A percentile compares a stretch with the other conserved stretches of the same genome.
Conservation (phyloP, 2,329 filamentous ascomycete genomes). For the Aspergillus hiratsukae region DNA sequence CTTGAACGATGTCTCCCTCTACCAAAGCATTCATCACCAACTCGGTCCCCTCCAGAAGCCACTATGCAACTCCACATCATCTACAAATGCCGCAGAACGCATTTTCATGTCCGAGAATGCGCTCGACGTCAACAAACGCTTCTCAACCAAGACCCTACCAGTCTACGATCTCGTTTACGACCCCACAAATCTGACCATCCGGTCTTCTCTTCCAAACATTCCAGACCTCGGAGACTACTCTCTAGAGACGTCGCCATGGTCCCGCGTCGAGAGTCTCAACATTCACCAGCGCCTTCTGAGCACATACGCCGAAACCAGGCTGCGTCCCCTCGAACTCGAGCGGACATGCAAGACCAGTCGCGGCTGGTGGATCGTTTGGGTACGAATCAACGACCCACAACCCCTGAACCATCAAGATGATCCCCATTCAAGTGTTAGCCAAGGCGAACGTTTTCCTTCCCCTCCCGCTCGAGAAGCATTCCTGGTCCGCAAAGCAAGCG, state of each 20-base stretch:
- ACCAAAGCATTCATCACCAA: constrained; percentile 47
- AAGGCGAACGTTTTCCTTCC: background rate
- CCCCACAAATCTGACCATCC: constrained; percentile 53
- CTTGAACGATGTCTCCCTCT: constrained; percentile 41
- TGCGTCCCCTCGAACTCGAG: constrained; percentile 49
- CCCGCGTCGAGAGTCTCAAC: constrained; percentile 56
- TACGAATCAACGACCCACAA: constrained; percentile 43
- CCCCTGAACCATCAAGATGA: constrained; percentile 5
- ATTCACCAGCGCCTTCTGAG: constrained; percentile 58
- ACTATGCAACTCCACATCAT: constrained; percentile 44
- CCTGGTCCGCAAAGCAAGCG: constrained; percentile 43
- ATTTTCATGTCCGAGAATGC: constrained; percentile 30
- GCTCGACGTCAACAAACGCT: constrained; percentile 28
- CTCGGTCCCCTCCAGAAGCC: constrained; percentile 46
- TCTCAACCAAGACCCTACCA: constrained; percentile 32
- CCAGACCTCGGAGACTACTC: constrained; percentile 47
- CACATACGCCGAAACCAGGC: constrained; percentile 51
- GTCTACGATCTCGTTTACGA: constrained; percentile 61
- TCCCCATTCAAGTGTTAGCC: constrained; percentile 10
- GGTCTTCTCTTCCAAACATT: constrained; percentile 61
- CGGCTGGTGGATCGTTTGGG: constrained; percentile 67
- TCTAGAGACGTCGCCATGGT: constrained; percentile 37
- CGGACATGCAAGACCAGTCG: constrained; percentile 59
- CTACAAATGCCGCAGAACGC: constrained; percentile 36
- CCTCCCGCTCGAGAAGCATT: constrained; percentile 37